These are phyloP conservation scores for Spathaspora sp. DNA, from an alignment of 805 yeast species.

Conservation along the genomic window DNA sequence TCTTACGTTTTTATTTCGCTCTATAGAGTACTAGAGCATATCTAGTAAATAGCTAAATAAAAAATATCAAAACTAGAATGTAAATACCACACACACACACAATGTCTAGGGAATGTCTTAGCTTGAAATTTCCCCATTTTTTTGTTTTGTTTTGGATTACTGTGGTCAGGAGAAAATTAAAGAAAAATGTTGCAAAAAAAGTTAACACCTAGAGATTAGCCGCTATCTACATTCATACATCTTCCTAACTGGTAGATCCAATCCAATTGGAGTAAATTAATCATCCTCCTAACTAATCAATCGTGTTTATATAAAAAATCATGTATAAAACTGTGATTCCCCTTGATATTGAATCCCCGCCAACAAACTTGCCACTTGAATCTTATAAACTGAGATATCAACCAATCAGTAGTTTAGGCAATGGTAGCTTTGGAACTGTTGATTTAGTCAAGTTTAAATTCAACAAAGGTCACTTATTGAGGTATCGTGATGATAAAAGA, in stretches of 20 bases:
- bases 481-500: constrained; percentile 12
- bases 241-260: background rate
- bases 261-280: background rate
- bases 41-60: background rate
- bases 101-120: background rate
- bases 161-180: background rate
- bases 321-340: background rate
- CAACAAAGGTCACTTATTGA: constrained; percentile 16
- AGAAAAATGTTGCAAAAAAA: background rate
- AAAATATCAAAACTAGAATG: background rate
- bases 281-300: background rate
- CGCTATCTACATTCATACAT: background rate
- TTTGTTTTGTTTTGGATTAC: background rate
- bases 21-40: background rate
- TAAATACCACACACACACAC: background rate
- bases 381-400: constrained; percentile 34
- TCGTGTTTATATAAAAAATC: background rate
- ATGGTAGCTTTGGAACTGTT: constrained; percentile 76
- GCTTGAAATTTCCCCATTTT: background rate
- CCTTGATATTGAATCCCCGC: constrained; percentile 9
- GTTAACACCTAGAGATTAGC: background rate
- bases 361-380: constrained; percentile 11
- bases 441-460: constrained; percentile 51
- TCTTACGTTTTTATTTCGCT: background rate
- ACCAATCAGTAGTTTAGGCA: constrained; percentile 54